phyloP scores from a whole-genome alignment of 441 rosid genomes.

The Jatropha podagrica region DNA sequence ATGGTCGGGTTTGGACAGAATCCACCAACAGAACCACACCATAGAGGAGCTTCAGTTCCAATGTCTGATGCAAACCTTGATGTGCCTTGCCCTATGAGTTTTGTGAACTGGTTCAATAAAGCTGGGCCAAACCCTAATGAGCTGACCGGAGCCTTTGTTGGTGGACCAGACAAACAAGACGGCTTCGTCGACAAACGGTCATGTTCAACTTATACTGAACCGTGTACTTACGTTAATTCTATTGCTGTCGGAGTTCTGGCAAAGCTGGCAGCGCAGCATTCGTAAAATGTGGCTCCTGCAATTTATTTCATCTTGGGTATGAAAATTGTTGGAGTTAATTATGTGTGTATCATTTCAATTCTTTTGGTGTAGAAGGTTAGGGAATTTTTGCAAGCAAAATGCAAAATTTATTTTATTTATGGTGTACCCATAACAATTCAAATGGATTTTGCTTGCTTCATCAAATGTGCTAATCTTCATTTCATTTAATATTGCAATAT shows the following conservation, averaged over 20 bases:
- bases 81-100: slow-evolving; percentile 64
- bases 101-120: slow-evolving; percentile 49
- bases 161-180: slow-evolving; percentile 82
- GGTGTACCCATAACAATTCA: background rate
- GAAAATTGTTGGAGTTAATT: background rate
- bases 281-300: background rate
- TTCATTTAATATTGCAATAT: too few relatives aligned
- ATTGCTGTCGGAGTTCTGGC: slow-evolving; percentile 70
- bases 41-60: slow-evolving; percentile 79
- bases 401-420: background rate
- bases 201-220: slow-evolving; percentile 67
- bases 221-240: slow-evolving; percentile 88
- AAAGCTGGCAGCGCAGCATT: slow-evolving; percentile 41
- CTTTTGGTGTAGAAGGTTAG: background rate
- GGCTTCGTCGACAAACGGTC: slow-evolving; percentile 60
- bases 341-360: background rate
- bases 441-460: background rate
- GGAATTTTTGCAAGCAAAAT: background rate
- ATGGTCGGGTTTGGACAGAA: slow-evolving; percentile 90
- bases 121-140: slow-evolving; percentile 71
- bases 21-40: slow-evolving; percentile 82
- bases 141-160: slow-evolving; percentile 84
- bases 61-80: slow-evolving; percentile 10
- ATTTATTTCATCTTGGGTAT: background rate
- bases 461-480: too few relatives aligned